Evolutionary conservation across 2,329 filamentous ascomycete species (phyloP), one percentile per base, ranked within the genome.

Genomic region (Samsoniella hepiali): DNA sequence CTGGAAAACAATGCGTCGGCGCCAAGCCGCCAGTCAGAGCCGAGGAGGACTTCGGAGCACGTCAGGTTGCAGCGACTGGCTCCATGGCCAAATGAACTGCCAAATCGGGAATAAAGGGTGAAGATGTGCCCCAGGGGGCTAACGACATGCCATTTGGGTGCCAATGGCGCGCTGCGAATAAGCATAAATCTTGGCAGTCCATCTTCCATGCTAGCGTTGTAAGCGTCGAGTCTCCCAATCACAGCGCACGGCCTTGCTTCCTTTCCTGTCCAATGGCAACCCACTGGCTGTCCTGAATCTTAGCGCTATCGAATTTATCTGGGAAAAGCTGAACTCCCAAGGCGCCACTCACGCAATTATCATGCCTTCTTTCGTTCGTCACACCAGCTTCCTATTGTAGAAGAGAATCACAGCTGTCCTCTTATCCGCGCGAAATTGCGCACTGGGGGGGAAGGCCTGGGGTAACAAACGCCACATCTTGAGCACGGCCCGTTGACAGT

Each of bases 151-250:
- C 15, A 40, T 40, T 40, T 17, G 50, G 22, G 11, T 45, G 22
- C 44, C 22, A 51, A 42, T 3, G 27, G 5, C 47, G 34, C 17
- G 17, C 40, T n/a, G 3, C 38, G 29, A 61, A 61, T 61, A 61
- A 61, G 58, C 58, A 61, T 61, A 61, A 40, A 34, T 54, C 58
- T 61, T 61, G 58, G 58, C 58, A 49, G 49, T 5, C 54, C 54
- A 56, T 38, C 54, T 31, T 17, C 40, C 29, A 32, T 45, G 55
- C 10, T 29, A 57, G 55, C 17, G 55, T 27, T 22, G 27, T 34
- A 22, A 22, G 40, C 17, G n/a, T 17, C 36, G 29, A 31, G 40
- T 11, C 10, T 22, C 31, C 40, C 55, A 55, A 57, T 57, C 40
- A 57, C 31, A 32, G 55, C 8, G 10, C 29, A 27, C 55, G 11